A percentile compares a stretch with the other conserved stretches of the same genome.
phyloP scores from a whole-genome alignment of 1,284 basidiomycete genomes.

The Apiotrichum domesticum region DNA sequence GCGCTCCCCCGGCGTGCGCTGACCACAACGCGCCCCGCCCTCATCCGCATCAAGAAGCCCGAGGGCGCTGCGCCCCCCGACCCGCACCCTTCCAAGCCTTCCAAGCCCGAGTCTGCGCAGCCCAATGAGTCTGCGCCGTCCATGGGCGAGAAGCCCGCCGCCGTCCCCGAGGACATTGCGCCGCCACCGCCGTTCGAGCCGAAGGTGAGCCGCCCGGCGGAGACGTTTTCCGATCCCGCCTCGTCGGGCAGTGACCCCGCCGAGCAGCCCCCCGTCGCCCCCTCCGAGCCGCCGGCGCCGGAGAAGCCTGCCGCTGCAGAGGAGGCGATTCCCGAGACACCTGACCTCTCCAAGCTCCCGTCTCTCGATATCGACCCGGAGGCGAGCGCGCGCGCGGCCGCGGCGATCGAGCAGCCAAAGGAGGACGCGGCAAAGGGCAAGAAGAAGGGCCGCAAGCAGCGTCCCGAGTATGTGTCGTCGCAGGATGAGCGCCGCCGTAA shows the following conservation, averaged over 20 bases:
- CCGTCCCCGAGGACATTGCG: constrained; percentile 21
- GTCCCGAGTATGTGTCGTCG: constrained; percentile 52
- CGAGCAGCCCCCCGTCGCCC: constrained; percentile 2
- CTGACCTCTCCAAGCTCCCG: constrained; percentile 40
- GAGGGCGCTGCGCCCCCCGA: constrained; percentile 7
- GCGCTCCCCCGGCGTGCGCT: constrained; percentile 4
- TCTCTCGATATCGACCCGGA: constrained; percentile 47
- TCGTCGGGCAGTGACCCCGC: constrained; percentile 1
- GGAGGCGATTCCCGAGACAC: constrained; percentile 18
- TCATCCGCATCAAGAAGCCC: constrained; percentile 16
- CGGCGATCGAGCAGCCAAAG: constrained; percentile 27
- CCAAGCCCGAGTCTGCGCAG: too few relatives aligned
- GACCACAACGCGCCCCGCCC: constrained; percentile 5
- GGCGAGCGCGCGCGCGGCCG: constrained; percentile 11
- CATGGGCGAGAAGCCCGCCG: constrained; percentile 28
- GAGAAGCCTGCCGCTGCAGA: constrained; percentile 3
- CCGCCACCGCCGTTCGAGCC: constrained; percentile 27
- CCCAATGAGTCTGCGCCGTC: constrained; percentile 13
- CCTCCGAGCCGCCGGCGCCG: constrained; percentile 18
- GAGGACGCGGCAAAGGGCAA: constrained; percentile 18
- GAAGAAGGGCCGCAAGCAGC: constrained; percentile 16
- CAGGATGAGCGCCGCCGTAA: constrained; percentile 62
- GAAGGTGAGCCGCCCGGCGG: constrained; percentile 8
- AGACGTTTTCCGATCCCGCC: background rate
- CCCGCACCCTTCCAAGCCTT: background rate